Conservation (phyloP, 495 filamentous ascomycete species). For the Usnea hakonensis region DNA sequence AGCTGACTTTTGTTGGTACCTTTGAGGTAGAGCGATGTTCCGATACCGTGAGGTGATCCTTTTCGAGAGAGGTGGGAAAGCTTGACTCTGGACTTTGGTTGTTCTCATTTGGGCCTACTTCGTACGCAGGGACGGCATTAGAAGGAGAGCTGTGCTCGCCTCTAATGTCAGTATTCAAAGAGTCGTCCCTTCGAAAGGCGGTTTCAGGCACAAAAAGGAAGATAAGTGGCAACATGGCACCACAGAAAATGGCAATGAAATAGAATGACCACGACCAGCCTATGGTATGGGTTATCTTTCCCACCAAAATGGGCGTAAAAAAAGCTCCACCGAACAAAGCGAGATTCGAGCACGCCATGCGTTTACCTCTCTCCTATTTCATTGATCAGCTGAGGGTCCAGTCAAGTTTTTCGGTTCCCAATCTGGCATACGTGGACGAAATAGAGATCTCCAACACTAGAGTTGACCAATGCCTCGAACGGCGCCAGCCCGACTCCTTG, state of each 20-base stretch:
- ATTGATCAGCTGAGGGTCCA: constrained; percentile 11
- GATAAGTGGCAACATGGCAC: constrained; percentile 54
- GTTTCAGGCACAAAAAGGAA: constrained; percentile 83
- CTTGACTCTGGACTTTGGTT: constrained; percentile 3
- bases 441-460: constrained; percentile 68
- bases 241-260: constrained; percentile 59
- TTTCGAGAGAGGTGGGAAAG: constrained; percentile 1
- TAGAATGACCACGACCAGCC: constrained; percentile 76
- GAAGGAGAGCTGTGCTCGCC: constrained; percentile 14
- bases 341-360: constrained; percentile 87
- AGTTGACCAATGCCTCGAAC: constrained; percentile 71
- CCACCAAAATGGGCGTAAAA: constrained; percentile 56
- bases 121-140: not conserved
- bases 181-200: constrained; percentile 57
- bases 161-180: constrained; percentile 55
- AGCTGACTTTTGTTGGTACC: constrained; percentile 41
- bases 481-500: constrained; percentile 70
- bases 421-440: constrained; percentile 60
- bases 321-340: constrained; percentile 88
- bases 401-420: too few relatives aligned
- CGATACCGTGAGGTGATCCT: not conserved
- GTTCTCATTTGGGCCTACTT: not conserved
- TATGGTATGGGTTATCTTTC: constrained; percentile 69
- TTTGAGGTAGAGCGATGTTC: not conserved
- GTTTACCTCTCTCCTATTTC: constrained; percentile 63